A percentile compares a stretch with the other conserved stretches of the same genome.
Evolutionary conservation across 257 asterid species (phyloP).

Genomic region (Cinchona pubescens): DNA sequence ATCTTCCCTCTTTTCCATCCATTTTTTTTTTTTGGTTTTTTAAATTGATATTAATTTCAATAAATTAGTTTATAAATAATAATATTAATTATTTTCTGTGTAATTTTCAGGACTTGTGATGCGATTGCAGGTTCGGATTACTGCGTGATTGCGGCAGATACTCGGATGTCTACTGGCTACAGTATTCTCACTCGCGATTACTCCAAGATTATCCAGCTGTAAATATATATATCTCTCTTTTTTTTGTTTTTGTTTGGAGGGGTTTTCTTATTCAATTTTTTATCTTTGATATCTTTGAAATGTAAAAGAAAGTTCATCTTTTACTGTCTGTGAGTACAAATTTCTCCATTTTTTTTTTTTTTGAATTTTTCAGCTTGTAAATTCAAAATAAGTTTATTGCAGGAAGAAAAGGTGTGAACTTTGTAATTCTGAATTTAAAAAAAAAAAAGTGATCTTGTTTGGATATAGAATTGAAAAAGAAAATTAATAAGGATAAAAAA

Average conservation of each 20-base stretch:
- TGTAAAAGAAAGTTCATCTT: not conserved
- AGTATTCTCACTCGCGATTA: constrained; percentile 82
- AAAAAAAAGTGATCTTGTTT: not conserved
- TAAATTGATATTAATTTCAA: too few species aligned
- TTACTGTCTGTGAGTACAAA: not conserved
- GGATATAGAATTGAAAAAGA: not conserved
- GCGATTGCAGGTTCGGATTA: constrained; percentile 94
- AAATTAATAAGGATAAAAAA: too few species aligned
- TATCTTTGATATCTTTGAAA: not conserved
- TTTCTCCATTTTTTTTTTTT: not conserved
- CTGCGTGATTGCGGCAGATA: constrained; percentile 93
- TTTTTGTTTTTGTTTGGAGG: not conserved
- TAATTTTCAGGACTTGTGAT: constrained; percentile 67
- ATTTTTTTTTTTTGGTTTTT: too few species aligned
- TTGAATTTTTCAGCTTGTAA: not conserved
- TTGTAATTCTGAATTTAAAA: not conserved
- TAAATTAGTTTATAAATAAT: too few species aligned
- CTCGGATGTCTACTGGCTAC: constrained; percentile 83
- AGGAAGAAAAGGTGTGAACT: not conserved
- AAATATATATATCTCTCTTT: not conserved
- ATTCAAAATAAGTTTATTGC: not conserved
- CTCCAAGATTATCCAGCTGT: constrained; percentile 87
- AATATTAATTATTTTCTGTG: not conserved
- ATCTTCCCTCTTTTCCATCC: too few species aligned
- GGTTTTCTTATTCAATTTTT: too few species aligned